Percentiles rank a stretch among this genome's conserved stretches.
phyloP scores from a whole-genome alignment of 2,329 filamentous ascomycete genomes.

The Colletotrichum aenigma region DNA sequence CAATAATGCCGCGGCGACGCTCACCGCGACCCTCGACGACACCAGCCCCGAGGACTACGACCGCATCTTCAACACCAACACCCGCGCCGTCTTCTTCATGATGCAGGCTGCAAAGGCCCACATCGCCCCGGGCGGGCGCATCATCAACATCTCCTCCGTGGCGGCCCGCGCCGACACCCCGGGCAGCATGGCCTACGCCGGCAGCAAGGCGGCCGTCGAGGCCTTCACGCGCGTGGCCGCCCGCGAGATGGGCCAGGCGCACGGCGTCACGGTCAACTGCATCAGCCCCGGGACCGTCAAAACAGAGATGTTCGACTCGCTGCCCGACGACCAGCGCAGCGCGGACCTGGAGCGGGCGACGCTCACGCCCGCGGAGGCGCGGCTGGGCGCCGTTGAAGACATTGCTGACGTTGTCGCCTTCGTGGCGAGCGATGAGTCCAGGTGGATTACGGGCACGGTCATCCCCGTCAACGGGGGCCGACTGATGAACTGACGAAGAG shows the following conservation, averaged over 20 bases:
- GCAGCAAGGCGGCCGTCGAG: slow-evolving; percentile 22
- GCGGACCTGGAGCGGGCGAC: slow-evolving; percentile 19
- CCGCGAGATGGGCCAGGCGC: slow-evolving; percentile 20
- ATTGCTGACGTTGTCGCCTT: slow-evolving; percentile 22
- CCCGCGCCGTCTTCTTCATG: slow-evolving; percentile 23
- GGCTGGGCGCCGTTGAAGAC: slow-evolving; percentile 21
- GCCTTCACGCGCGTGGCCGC: slow-evolving; percentile 22
- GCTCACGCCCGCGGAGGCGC: slow-evolving; percentile 20
- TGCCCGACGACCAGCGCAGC: slow-evolving; percentile 17
- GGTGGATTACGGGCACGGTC: slow-evolving; percentile 22
- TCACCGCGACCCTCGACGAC: slow-evolving; percentile 19
- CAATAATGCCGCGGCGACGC: slow-evolving; percentile 22
- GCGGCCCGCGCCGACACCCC: slow-evolving; percentile 19
- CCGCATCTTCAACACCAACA: slow-evolving; percentile 21
- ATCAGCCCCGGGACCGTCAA: slow-evolving; percentile 22
- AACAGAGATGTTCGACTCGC: slow-evolving; percentile 21
- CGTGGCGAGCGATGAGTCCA: slow-evolving; percentile 21
- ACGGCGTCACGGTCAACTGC: slow-evolving; percentile 23
- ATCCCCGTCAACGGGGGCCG: slow-evolving; percentile 21
- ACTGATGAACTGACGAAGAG: slow-evolving; percentile 15
- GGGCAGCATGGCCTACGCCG: slow-evolving; percentile 22
- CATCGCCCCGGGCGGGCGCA: slow-evolving; percentile 21
- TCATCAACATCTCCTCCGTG: slow-evolving; percentile 26
- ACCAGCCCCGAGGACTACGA: slow-evolving; percentile 21
- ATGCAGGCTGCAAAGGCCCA: slow-evolving; percentile 21